Evolutionary conservation across 2,329 filamentous ascomycete genomes (phyloP).

Genomic region (Ophiocordyceps robertsii): DNA sequence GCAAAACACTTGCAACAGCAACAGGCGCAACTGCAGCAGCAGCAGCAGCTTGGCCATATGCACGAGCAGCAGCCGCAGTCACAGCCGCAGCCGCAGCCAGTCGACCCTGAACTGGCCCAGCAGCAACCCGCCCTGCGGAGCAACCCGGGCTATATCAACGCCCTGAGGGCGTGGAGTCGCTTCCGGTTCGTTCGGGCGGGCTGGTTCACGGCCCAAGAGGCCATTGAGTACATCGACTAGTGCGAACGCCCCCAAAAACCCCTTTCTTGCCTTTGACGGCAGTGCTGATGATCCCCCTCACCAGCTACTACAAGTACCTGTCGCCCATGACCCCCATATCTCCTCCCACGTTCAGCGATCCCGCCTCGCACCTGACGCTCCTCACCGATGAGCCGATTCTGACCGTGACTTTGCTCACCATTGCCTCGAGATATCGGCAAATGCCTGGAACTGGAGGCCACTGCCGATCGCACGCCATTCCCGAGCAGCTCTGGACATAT

Average conservation of each 20-base stretch:
- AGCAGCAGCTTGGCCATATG: background rate
- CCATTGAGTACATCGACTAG: conserved; percentile 90
- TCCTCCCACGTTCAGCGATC: conserved; percentile 75
- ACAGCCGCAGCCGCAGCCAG: conserved; percentile 14
- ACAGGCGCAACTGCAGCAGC: background rate
- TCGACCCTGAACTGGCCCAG: conserved; percentile 33
- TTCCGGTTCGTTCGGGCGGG: conserved; percentile 93
- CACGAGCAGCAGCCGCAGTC: background rate
- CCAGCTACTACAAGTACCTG: conserved; percentile 77
- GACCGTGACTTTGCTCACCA: conserved; percentile 80
- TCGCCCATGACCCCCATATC: conserved; percentile 90
- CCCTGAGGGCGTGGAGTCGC: conserved; percentile 75
- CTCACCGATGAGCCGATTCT: conserved; percentile 87
- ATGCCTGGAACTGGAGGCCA: conserved; percentile 68
- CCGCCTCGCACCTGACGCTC: conserved; percentile 65
- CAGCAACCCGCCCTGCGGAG: conserved; percentile 25
- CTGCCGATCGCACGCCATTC: conserved; percentile 80
- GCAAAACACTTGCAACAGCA: conserved; percentile 1
- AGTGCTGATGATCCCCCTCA: background rate
- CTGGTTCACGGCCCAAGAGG: conserved; percentile 91
- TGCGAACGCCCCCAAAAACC: conserved; percentile 25
- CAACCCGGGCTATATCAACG: conserved; percentile 49
- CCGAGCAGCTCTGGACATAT: conserved; percentile 91
- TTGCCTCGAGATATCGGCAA: conserved; percentile 74
- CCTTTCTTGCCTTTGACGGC: background rate